Conservation (phyloP, 345 rosid species). For the Gossypium stocksii region DNA sequence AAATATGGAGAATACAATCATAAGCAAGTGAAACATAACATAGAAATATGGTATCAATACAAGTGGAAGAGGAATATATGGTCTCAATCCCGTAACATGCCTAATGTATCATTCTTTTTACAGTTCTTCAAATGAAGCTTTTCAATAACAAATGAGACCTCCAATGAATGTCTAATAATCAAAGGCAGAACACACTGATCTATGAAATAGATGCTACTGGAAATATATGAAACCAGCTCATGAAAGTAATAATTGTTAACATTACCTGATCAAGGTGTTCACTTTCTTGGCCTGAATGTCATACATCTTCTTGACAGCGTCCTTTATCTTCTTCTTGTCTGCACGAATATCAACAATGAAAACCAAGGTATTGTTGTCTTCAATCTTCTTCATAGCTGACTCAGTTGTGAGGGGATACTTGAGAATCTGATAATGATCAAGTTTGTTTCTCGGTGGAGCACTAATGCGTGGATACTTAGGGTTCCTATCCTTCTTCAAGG, state of each 20-base stretch:
- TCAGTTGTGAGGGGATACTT: slow-evolving; percentile 92
- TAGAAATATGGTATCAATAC: neutral
- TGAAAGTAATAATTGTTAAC: neutral
- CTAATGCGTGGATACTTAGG: slow-evolving; percentile 78
- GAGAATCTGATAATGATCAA: slow-evolving; percentile 84
- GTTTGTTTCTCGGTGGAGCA: slow-evolving; percentile 84
- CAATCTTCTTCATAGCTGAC: slow-evolving; percentile 92
- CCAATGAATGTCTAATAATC: neutral
- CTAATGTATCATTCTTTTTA: neutral
- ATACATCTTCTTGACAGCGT: slow-evolving; percentile 89
- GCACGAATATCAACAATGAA: slow-evolving; percentile 95
- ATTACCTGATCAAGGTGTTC: slow-evolving; percentile 83
- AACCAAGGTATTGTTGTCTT: slow-evolving; percentile 89
- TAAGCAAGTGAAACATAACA: neutral
- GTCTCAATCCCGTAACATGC: neutral
- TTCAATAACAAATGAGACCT: neutral
- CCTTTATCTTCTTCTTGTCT: slow-evolving; percentile 88
- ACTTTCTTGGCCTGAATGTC: slow-evolving; percentile 93
- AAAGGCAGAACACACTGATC: neutral
- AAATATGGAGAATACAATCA: neutral
- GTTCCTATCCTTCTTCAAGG: slow-evolving; percentile 67
- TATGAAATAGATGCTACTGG: neutral
- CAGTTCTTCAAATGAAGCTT: neutral
- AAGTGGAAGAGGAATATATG: neutral
- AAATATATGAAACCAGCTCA: neutral